These are phyloP conservation scores for Dalbergia oliveri DNA, from an alignment of 306 rosid species.

Conservation along the genomic window DNA sequence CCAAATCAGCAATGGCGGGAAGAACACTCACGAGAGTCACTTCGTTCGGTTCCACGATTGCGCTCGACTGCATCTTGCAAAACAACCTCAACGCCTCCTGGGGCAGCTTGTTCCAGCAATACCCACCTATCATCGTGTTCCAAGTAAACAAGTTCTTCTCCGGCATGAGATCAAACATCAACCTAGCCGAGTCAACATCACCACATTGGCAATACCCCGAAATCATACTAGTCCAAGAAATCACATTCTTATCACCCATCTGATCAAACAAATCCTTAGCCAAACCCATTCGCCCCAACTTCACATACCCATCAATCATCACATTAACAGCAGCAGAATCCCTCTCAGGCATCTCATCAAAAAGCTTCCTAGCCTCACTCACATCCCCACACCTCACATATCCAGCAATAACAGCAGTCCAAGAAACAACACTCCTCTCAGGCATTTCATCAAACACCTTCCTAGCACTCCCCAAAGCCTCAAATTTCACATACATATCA, in stretches of 20 bases:
- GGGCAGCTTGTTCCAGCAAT: slow-evolving; percentile 63
- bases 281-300: slow-evolving; percentile 57
- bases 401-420: slow-evolving; percentile 76
- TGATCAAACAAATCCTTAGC: slow-evolving; percentile 69
- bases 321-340: slow-evolving; percentile 67
- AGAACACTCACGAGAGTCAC: slow-evolving; percentile 75
- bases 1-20: slow-evolving; percentile 75
- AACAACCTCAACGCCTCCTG: slow-evolving; percentile 70
- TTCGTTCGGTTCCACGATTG: slow-evolving; percentile 60
- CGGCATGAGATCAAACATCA: slow-evolving; percentile 68
- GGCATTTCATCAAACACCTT: slow-evolving; percentile 72
- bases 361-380: slow-evolving; percentile 66
- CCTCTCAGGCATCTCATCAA: slow-evolving; percentile 60
- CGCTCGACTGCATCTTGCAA: slow-evolving; percentile 55
- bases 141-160: slow-evolving; percentile 70
- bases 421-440: slow-evolving; percentile 62
- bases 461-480: slow-evolving; percentile 56
- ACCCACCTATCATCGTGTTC: slow-evolving; percentile 82
- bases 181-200: slow-evolving; percentile 60
- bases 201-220: slow-evolving; percentile 65
- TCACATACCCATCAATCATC: slow-evolving; percentile 73
- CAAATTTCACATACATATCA: slow-evolving; percentile 69
- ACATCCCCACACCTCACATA: slow-evolving; percentile 66
- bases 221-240: slow-evolving; percentile 80
- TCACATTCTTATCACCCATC: slow-evolving; percentile 61